Base-by-base conservation (phyloP, 768 basidiomycete genomes). In the Cystofilobasidium ferigula region DNA sequence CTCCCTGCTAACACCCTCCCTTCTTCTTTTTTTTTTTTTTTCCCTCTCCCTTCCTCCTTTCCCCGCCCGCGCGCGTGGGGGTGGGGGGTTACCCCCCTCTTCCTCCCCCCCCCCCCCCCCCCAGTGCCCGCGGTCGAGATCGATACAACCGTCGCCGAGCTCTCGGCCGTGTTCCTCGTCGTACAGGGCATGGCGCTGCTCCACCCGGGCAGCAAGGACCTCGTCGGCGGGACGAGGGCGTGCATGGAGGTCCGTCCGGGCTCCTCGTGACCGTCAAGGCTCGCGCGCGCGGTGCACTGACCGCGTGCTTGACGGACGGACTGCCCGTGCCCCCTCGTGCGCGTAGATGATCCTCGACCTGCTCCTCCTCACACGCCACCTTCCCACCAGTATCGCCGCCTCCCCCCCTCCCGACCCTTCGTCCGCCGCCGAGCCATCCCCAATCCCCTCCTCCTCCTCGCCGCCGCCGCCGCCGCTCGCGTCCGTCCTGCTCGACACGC, bases 121-220 rank as follows among this genome's bases (percentile, higher is more conserved):
- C 20, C 61, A 61, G 62, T 26, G 30, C 16, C 35, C 36, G 57
- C 42, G 53, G 64, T 32, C 57, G 42, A 22, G 30, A 30, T 67
- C 67, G 59, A 80, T 79, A 74, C 36, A 80, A 82, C 42, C 76
- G 76, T 58, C 79, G 0, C 79, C 91, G 14, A 84, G 82, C 0
- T 78, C 1, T 53, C 60, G 4, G 60, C 53, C 2, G n/a, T 30
- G 18, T 54, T 67, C 32, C 59, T 53, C 22, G 65, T 93, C 43
- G 76, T 91, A 8, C 90, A 93, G 74, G 90, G 90, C 8, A 79
- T 88, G 13, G 79, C 79, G 4, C 79, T 93, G 32, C 83, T 83
- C 38, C 90, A 93, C 71, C 71, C 77, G 3, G 70, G 81, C 0
- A 88, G 83, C 69, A 91, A 92, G 72, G 71, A 72, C 2, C 88